These are phyloP conservation scores for Lodderomyces oxycetoniae DNA, from an alignment of 1,139 yeast genomes.

Conservation along the genomic window DNA sequence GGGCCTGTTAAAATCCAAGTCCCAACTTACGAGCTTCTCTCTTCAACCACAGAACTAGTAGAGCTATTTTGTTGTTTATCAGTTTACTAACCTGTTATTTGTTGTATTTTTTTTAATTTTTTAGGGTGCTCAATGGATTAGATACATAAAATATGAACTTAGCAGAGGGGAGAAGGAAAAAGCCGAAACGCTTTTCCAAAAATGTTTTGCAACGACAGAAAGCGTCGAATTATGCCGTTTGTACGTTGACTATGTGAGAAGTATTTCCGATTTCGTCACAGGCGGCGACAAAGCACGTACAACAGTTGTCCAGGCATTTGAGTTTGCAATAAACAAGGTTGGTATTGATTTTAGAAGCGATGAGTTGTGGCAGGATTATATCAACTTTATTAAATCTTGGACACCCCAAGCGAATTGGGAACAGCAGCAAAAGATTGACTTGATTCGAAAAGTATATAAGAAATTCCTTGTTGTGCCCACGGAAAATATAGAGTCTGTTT, in stretches of 20 bases:
- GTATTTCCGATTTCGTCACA: conserved; percentile 72
- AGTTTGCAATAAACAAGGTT: conserved; percentile 72
- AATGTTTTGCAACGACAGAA: conserved; percentile 55
- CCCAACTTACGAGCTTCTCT: too few relatives aligned
- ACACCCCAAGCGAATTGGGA: conserved; percentile 83
- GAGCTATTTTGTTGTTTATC: neutral
- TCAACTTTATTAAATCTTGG: conserved; percentile 75
- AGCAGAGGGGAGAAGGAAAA: conserved; percentile 62
- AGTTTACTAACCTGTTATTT: conserved; percentile 14
- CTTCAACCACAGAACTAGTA: conserved; percentile 1
- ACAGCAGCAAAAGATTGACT: conserved; percentile 75
- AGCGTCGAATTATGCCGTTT: conserved; percentile 66
- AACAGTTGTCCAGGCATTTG: conserved; percentile 75
- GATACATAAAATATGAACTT: conserved; percentile 65
- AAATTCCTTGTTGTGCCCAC: conserved; percentile 69
- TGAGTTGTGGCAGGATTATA: conserved; percentile 75
- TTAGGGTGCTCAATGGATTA: conserved; percentile 65
- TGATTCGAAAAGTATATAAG: conserved; percentile 70
- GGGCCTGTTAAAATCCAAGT: too few relatives aligned
- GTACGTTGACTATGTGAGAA: conserved; percentile 74
- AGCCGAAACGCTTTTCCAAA: conserved; percentile 61
- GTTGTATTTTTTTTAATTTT: too few relatives aligned
- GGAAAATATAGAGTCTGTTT: conserved; percentile 65
- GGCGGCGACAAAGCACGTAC: conserved; percentile 84
- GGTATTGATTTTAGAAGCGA: conserved; percentile 75